These are phyloP conservation scores for Pulicaria dysenterica DNA, from an alignment of 129 eudicot genomes.

Conservation along the genomic window DNA sequence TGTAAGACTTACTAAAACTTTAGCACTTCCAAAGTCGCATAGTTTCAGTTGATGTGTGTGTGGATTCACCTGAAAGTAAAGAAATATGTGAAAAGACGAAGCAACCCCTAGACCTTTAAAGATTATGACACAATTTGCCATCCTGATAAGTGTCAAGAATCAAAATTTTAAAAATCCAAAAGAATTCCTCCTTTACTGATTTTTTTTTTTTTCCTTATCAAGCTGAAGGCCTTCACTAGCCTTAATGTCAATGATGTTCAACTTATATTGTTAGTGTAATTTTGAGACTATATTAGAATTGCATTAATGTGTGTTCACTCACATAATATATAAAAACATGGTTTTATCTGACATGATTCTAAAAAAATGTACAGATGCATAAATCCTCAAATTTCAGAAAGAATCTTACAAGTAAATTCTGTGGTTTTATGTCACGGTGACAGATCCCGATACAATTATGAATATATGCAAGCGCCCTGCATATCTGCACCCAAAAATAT, in stretches of 20 bases:
- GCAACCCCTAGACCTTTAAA: not conserved
- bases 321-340: not conserved
- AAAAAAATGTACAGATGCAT: slow-evolving; percentile 15
- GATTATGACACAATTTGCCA: slow-evolving; percentile 3
- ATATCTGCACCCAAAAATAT: slow-evolving; percentile 66
- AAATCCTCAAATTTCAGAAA: slow-evolving; percentile 18
- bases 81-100: not conserved
- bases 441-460: slow-evolving; percentile 92
- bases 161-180: not conserved
- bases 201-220: slow-evolving; percentile 3
- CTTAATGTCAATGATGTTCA: not conserved
- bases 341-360: not conserved
- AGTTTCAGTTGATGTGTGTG: slow-evolving; percentile 98
- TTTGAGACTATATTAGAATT: not conserved
- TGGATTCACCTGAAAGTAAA: slow-evolving; percentile 83
- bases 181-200: not conserved
- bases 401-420: slow-evolving; percentile 82
- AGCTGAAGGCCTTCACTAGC: not conserved
- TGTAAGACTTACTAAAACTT: slow-evolving; percentile 78
- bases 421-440: slow-evolving; percentile 99
- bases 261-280: not conserved
- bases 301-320: not conserved
- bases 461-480: slow-evolving; percentile 96
- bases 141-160: not conserved
- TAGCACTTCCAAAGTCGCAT: slow-evolving; percentile 99